Evolutionary conservation across 2,329 filamentous ascomycete species (phyloP).

Genomic region (Colletotrichum theobromicola): DNA sequence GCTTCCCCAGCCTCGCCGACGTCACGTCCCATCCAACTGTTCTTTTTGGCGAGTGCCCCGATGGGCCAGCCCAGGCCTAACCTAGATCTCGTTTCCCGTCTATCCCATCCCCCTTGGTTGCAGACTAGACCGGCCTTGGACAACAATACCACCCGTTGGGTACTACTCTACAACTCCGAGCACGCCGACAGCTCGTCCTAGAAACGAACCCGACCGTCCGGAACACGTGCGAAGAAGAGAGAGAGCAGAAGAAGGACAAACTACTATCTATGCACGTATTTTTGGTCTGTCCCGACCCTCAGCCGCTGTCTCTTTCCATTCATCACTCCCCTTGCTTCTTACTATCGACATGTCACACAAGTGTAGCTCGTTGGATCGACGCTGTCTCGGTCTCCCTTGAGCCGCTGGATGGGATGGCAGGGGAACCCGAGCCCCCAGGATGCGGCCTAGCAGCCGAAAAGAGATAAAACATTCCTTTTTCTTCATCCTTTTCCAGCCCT

Average conservation of each 20-base stretch:
- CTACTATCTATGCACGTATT: not conserved
- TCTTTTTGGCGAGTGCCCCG: not conserved
- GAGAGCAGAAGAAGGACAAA: not conserved
- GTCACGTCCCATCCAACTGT: not conserved
- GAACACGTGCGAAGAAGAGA: not conserved
- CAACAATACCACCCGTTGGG: not conserved
- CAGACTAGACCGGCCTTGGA: not conserved
- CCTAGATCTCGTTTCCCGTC: not conserved
- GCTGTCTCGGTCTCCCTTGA: slow-evolving; percentile 9
- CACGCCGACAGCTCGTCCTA: not conserved
- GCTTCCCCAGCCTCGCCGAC: not conserved
- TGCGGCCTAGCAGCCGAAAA: not conserved
- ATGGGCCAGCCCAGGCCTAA: not conserved
- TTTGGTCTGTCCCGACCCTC: not conserved
- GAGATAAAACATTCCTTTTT: not conserved
- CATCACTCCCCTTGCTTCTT: slow-evolving; percentile 8
- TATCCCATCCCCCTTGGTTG: not conserved
- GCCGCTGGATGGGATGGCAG: not conserved
- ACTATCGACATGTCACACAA: not conserved
- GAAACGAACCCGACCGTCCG: not conserved
- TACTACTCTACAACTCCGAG: not conserved
- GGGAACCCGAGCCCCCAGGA: not conserved
- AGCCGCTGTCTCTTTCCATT: not conserved
- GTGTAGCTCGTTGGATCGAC: not conserved
- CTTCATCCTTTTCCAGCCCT: not conserved